Evolutionary conservation across 2,329 filamentous ascomycete genomes (phyloP).

Genomic region (Bipolaris sorokiniana): DNA sequence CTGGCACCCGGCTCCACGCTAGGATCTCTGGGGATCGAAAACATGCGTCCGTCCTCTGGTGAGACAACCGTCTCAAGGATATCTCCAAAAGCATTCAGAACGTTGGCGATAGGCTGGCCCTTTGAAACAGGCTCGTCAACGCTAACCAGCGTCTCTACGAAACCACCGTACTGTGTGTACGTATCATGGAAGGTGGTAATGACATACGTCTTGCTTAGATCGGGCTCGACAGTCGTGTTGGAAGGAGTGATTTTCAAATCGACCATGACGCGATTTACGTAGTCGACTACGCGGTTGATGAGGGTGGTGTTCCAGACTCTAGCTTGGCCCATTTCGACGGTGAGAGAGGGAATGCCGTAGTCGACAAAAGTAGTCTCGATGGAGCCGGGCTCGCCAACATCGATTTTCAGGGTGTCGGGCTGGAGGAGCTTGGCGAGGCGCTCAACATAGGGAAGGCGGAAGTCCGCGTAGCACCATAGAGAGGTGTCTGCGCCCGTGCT

Average conservation of each 20-base stretch:
- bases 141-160: constrained; percentile 37
- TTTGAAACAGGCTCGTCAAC: constrained; percentile 46
- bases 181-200: constrained; percentile 39
- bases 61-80: constrained; percentile 44
- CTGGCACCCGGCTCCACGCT: constrained; percentile 45
- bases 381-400: constrained; percentile 47
- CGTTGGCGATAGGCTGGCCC: constrained; percentile 46
- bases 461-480: constrained; percentile 51
- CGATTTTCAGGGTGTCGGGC: constrained; percentile 50
- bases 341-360: constrained; percentile 46
- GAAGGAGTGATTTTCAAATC: constrained; percentile 33
- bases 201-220: constrained; percentile 43
- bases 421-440: constrained; percentile 49
- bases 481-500: constrained; percentile 47
- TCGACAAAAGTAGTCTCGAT: constrained; percentile 50
- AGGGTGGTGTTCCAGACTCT: constrained; percentile 48
- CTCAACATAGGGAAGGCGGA: constrained; percentile 46
- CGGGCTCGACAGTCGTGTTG: constrained; percentile 39
- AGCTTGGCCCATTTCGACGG: constrained; percentile 49
- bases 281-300: constrained; percentile 44
- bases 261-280: constrained; percentile 33
- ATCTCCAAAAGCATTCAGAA: constrained; percentile 48
- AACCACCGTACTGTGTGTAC: constrained; percentile 36
- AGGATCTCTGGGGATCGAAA: constrained; percentile 45
- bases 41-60: constrained; percentile 43